phyloP scores from a whole-genome alignment of 2,329 filamentous ascomycete genomes.

The Fusarium sp. region DNA sequence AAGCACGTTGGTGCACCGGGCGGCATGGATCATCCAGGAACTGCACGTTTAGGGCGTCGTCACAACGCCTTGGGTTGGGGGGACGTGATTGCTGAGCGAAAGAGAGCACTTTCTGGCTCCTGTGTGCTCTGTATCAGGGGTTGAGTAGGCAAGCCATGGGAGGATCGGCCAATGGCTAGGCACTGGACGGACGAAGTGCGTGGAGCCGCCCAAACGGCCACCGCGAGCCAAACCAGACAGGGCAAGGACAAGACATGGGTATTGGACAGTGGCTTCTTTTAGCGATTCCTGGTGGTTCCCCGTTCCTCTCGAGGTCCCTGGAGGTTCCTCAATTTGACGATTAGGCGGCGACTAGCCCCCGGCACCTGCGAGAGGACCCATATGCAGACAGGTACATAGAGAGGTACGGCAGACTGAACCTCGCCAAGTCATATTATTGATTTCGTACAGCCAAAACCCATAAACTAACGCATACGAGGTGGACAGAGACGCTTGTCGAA shows the following conservation, averaged over 20 bases:
- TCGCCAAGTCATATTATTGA: slow-evolving; percentile 29
- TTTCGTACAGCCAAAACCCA: slow-evolving; percentile 23
- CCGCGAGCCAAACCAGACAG: slow-evolving; percentile 35
- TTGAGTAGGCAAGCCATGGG: slow-evolving; percentile 24
- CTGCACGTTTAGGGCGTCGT: slow-evolving; percentile 38
- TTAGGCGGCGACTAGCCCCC: slow-evolving; percentile 41
- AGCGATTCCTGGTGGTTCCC: slow-evolving; percentile 22
- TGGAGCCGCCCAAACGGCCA: slow-evolving; percentile 36
- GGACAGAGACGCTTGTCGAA: slow-evolving; percentile 25
- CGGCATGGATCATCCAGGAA: slow-evolving; percentile 39
- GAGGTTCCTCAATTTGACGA: slow-evolving; percentile 23
- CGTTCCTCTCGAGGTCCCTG: slow-evolving; percentile 23
- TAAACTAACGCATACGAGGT: slow-evolving; percentile 10
- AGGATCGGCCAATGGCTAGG: slow-evolving; percentile 34
- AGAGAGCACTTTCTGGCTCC: slow-evolving; percentile 24
- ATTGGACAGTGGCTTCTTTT: slow-evolving; percentile 34
- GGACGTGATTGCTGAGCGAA: slow-evolving; percentile 38
- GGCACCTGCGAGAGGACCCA: slow-evolving; percentile 31
- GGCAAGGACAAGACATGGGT: slow-evolving; percentile 32
- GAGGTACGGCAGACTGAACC: slow-evolving; percentile 12
- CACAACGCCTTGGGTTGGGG: slow-evolving; percentile 36
- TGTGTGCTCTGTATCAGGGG: slow-evolving; percentile 24
- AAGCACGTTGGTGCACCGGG: slow-evolving; percentile 29
- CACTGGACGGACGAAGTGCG: slow-evolving; percentile 21
- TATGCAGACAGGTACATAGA: slow-evolving; percentile 5